Percentiles rank a stretch among this genome's conserved stretches.
Evolutionary conservation across 805 yeast genomes (phyloP).

Genomic region (Yarrowia divulgata): DNA sequence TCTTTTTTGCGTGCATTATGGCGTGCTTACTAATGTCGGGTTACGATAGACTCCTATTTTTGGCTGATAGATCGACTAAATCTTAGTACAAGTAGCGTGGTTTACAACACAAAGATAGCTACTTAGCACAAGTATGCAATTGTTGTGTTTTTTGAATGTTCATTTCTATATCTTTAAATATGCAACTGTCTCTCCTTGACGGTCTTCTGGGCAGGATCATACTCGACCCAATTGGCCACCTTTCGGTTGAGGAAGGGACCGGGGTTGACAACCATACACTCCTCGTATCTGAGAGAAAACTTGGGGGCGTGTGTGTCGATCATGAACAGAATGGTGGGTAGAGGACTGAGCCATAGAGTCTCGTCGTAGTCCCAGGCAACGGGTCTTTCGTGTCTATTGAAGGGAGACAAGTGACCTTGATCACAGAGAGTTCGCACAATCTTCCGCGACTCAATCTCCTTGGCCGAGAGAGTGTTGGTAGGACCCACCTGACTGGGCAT

Average conservation of each 20-base stretch:
- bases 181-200: constrained; percentile 47
- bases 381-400: constrained; percentile 65
- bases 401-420: constrained; percentile 90
- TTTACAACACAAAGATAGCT: no score
- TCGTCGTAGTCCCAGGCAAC: constrained; percentile 75
- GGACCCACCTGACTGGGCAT: constrained; percentile 29
- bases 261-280: constrained; percentile 79
- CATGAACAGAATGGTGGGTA: constrained; percentile 71
- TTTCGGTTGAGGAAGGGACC: constrained; percentile 59
- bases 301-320: constrained; percentile 74
- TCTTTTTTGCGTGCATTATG: background rate
- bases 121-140: no score
- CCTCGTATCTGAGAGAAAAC: constrained; percentile 80
- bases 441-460: constrained; percentile 52
- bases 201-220: constrained; percentile 64
- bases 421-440: constrained; percentile 81
- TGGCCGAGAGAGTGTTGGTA: constrained; percentile 42
- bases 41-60: no score
- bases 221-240: constrained; percentile 74
- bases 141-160: no score
- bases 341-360: constrained; percentile 72
- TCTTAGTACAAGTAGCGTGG: no score
- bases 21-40: background rate
- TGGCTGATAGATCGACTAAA: no score
- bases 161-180: constrained; percentile 37